Evolutionary conservation across 257 asterid genomes (phyloP), one percentile per base, ranked within the genome.

Genomic region (Scutellaria baicalensis): DNA sequence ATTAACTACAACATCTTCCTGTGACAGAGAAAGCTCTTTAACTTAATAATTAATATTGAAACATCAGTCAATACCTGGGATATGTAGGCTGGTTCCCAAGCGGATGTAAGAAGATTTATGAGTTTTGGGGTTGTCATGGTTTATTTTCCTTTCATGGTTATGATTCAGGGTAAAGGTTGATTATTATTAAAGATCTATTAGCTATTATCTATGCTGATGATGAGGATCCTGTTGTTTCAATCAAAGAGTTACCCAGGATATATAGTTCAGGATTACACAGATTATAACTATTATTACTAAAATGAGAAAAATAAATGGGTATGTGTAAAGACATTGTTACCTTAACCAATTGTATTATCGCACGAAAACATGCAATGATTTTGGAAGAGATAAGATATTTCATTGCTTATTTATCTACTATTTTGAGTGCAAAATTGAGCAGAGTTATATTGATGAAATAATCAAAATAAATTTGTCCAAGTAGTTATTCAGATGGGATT

Each of bases 351-450:
- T 47, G 16, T 5, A 18, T 12, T 16, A 39, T 47, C 57, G 17
- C 48, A 35, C 17, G 62, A 48, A 67, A 38, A n/a, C 63, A 38
- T 11, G 58, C 40, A 59, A 44, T 38, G 62, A 49, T 48, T 45
- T 49, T 58, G 42, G 44, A 48, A 39, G 51, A 35, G 47, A 75
- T 27, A 48, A 70, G 20, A 54, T 21, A 27, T 70, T 69, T 59
- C 20, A 40, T 10, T 49, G 59, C 58, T 48, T 8, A 5, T 35
- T 62, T 54, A 6, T 65, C 64, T 17, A 69, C 64, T 36, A 64
- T 21, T 66, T 56, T 69, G 36, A 36, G 35, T 69, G 59, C 56
- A 65, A 18, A 42, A 38, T 38, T 59, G 49, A 31, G n/a, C 59
- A 42, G 54, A 56, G 44, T 31, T 51, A 67, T 48, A 39, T 42